Base-by-base conservation (phyloP, 805 yeast species). In the Candida vaughaniae region DNA sequence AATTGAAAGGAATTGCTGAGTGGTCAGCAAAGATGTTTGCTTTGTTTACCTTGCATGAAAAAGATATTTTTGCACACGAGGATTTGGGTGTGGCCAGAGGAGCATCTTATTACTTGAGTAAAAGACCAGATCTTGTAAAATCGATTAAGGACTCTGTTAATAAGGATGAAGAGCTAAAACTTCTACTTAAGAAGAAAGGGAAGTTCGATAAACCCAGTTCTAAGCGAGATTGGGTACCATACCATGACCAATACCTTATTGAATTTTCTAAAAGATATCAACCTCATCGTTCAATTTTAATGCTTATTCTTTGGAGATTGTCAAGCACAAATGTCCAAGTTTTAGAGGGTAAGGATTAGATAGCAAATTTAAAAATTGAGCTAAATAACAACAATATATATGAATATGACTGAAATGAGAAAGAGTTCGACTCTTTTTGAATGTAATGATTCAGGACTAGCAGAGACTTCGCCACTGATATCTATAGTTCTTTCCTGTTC, bases 21-120 rank as follows among this genome's bases (percentile, higher is more conserved):
- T 90, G 98, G 98, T 78, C 89, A 4, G 90, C 93, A 0, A 84
- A 83, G 37, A 90, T 90, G 96, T 90, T 88, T 58, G 60, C 85
- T 12, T 52, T 82, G 16, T 87, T 87, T 53, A 83, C 85, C 1
- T 61, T 89, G 30, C 72, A 71, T 17, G 71, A 85, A 39, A 53
- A 76, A 53, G 81, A 90, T 55, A 77, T 86, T 0, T 87, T 87
- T 56, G 82, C 93, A 4, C 64, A 75, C 4, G 86, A 80, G 14
- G 97, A 90, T 60, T 61, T 90, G 31, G 97, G 96, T 1, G 75
- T 90, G 2, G 88, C 90, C 22, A 66, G 95, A 44, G 97, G 97
- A 0, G 75, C 82, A 41, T 74, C 87, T 0, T 56, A 69, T 19
- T 90, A 86, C 57, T 55, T 85, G 16, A 65, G 64, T 12, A 67